phyloP scores from a whole-genome alignment of 2,329 filamentous ascomycete genomes.

The Phialemonium atrogriseum region DNA sequence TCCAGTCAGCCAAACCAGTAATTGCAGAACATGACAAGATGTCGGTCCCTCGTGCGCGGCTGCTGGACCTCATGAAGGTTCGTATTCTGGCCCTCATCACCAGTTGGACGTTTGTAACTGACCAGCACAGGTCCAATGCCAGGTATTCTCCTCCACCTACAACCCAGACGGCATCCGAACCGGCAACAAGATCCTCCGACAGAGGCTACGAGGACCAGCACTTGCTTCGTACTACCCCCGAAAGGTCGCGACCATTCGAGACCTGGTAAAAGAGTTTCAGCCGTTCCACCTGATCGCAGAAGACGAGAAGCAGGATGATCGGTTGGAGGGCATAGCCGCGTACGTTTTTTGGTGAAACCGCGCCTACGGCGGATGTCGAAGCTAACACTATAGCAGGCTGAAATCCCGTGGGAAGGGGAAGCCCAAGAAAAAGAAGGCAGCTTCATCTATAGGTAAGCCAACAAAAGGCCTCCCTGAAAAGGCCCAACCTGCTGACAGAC shows the following conservation, averaged over 20 bases:
- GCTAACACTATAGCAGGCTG: slow-evolving; percentile 36
- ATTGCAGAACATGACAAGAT: too few relatives aligned
- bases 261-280: slow-evolving; percentile 62
- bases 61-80: slow-evolving; percentile 75
- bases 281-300: slow-evolving; percentile 55
- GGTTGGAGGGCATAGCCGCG: slow-evolving; percentile 66
- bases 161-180: slow-evolving; percentile 77
- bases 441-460: slow-evolving; percentile 23
- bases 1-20: slow-evolving; percentile 13
- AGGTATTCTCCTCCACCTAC: slow-evolving; percentile 83
- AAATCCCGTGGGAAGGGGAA: slow-evolving; percentile 78
- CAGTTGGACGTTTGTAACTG: slow-evolving; percentile 11
- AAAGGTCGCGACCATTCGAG: slow-evolving; percentile 60
- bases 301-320: slow-evolving; percentile 71
- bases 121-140: slow-evolving; percentile 66
- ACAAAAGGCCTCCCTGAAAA: too few relatives aligned
- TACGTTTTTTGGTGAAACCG: slow-evolving; percentile 24
- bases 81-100: background rate
- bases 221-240: slow-evolving; percentile 85
- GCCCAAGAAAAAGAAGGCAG: slow-evolving; percentile 79
- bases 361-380: slow-evolving; percentile 1
- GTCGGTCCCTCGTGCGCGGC: slow-evolving; percentile 52
- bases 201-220: slow-evolving; percentile 76
- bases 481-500: background rate
- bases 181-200: slow-evolving; percentile 87